A percentile compares a stretch with the other conserved stretches of the same genome.
Evolutionary conservation across 257 asterid species (phyloP).

Genomic region (Solanum dulcamara): DNA sequence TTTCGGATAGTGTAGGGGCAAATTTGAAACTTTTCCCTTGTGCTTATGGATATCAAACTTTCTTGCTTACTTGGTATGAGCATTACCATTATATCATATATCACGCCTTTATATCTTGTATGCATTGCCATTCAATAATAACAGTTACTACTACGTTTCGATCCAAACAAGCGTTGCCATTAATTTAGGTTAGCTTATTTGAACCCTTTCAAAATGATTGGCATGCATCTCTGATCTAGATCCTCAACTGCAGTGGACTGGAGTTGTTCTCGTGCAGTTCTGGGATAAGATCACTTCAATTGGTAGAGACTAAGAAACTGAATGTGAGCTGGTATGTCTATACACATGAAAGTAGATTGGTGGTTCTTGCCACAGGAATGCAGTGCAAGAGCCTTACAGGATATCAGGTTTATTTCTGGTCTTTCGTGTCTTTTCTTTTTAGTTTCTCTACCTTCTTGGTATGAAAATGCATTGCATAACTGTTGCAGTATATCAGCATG

Average conservation of each 20-base stretch:
- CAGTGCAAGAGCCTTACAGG: conserved; percentile 85
- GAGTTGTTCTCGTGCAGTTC: conserved; percentile 52
- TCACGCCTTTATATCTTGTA: neutral
- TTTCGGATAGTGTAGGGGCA: neutral
- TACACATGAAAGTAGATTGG: conserved; percentile 96
- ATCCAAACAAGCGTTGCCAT: neutral
- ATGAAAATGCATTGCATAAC: neutral
- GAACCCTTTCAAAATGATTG: neutral
- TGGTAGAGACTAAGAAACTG: conserved; percentile 65
- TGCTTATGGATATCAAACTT: neutral
- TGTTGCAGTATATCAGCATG: neutral
- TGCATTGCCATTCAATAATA: neutral
- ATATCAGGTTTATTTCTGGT: conserved; percentile 58
- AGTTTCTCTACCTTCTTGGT: neutral
- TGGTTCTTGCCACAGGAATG: conserved; percentile 88
- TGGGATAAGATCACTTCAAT: conserved; percentile 49
- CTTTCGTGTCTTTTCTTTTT: conserved; percentile 1
- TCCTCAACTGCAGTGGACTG: conserved; percentile 61
- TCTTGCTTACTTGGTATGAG: neutral
- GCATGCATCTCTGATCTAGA: conserved; percentile 11
- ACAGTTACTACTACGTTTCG: neutral
- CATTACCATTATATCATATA: neutral
- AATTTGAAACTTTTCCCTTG: neutral
- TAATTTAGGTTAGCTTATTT: neutral
- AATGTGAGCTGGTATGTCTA: conserved; percentile 78